Evolutionary conservation across 768 basidiomycete species (phyloP).

Genomic region (Boletales sp.): DNA sequence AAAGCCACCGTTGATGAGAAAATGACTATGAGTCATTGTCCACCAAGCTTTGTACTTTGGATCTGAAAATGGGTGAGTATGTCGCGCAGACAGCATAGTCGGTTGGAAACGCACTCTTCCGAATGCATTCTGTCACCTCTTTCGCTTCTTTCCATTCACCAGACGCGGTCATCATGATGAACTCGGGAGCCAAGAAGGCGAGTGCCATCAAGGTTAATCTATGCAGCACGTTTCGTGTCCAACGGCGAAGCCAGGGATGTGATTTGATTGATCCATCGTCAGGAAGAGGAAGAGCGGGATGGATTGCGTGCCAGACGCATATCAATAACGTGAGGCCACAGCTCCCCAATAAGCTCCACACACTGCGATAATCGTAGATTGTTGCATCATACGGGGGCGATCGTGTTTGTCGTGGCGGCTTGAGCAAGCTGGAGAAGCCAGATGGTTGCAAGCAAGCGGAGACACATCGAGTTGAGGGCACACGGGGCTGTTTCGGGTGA

Average conservation of each 20-base stretch:
- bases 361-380: background rate
- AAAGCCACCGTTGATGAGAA: background rate
- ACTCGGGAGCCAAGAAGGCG: background rate
- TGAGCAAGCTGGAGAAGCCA: background rate
- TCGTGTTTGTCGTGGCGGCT: background rate
- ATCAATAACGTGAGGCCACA: background rate
- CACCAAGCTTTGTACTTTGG: background rate
- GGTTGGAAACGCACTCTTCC: background rate
- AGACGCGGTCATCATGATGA: background rate
- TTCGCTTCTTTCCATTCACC: background rate
- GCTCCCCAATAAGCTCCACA: background rate
- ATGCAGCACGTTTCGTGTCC: background rate
- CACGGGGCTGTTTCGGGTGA: too few relatives aligned
- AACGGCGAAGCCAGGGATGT: too few relatives aligned
- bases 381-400: background rate
- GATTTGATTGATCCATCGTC: background rate
- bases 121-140: background rate
- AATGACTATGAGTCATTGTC: background rate
- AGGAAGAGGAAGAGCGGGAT: background rate
- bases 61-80: background rate
- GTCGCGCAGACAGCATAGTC: too few relatives aligned
- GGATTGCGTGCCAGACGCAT: background rate
- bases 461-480: too few relatives aligned
- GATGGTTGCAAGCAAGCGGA: too few relatives aligned
- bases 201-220: background rate